Base-by-base conservation (phyloP, 371 early-diverging fungal species). In the Homolaphlyctis polyrhiza region DNA sequence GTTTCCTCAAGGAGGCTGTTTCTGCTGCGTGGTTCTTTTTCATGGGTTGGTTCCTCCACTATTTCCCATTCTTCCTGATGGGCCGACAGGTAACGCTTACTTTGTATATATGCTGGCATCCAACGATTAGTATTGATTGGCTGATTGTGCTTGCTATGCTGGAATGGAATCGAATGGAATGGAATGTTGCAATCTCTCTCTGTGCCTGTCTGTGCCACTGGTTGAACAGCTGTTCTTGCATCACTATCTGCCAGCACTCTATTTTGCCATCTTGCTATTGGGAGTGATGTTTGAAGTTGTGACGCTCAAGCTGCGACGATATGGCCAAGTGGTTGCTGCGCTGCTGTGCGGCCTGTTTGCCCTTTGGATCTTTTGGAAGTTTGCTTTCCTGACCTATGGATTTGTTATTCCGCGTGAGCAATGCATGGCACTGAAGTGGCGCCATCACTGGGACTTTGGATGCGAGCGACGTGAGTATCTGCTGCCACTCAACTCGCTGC, bases 201-300 rank as follows among this genome's bases (percentile, higher is more conserved):
- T 27, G 23, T 25, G 13, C 16, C 23, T 16, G 45, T 23, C 16
- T 45, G 45, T 18, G 45, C 45, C 23, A 45, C 45, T 18, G 18
- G 16, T 18, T 18, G 16, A 55, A 2, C 91, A 94, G 72, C 80
- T 96, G 21, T 99, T 98, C 75, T 75, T 97, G 33, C 98, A 98
- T 72, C 98, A 99, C 73, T 99, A 99, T 71, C 85, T 98, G 28
- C 98, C 99, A 5, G 92, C 97, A 0, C 79, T 98, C 34, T 97
- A 97, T 78, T 98, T 98, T 77, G 81, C 90, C 27, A 82, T 96
- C 54, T 76, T 96, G 39, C 71, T 86, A 0, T 64, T 91, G 47
- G 87, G 86, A 27, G 84, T 83, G 1, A 71, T 86, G 0, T 74
- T 91, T 39, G 96, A 96, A 66, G 68, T 91, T 29, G 70, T 86